Evolutionary conservation across 2,329 filamentous ascomycete genomes (phyloP).

Genomic region (Thielaviopsis euricoi): DNA sequence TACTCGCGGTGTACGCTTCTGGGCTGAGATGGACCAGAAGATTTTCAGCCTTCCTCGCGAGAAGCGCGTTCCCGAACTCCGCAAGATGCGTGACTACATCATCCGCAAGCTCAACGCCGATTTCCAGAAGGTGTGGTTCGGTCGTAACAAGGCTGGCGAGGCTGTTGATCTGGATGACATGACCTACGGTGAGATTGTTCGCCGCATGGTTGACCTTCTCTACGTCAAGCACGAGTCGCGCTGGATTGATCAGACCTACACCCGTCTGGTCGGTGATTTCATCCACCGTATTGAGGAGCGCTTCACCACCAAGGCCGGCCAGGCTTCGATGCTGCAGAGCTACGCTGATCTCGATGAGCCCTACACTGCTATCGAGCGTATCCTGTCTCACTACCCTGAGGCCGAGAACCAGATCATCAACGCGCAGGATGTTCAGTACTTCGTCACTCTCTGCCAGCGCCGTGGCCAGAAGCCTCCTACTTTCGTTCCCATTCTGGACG

Average conservation of each 20-base stretch:
- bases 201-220: constrained; percentile 75
- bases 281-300: constrained; percentile 95
- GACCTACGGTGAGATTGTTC: constrained; percentile 81
- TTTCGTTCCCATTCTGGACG: constrained; percentile 88
- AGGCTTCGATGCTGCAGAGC: constrained; percentile 72
- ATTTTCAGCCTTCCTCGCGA: constrained; percentile 95
- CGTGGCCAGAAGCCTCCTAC: constrained; percentile 91
- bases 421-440: constrained; percentile 95
- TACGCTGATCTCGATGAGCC: constrained; percentile 78
- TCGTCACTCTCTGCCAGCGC: constrained; percentile 80
- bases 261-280: constrained; percentile 78
- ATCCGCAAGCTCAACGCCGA: constrained; percentile 93
- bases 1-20: constrained; percentile 88
- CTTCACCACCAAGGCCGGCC: constrained; percentile 57
- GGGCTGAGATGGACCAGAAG: constrained; percentile 97
- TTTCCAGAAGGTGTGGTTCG: constrained; percentile 96
- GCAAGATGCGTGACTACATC: constrained; percentile 78
- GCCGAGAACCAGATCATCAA: constrained; percentile 86
- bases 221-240: constrained; percentile 80
- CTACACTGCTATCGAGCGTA: constrained; percentile 58
- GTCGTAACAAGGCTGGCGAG: constrained; percentile 62
- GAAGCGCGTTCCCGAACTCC: constrained; percentile 73
- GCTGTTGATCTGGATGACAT: constrained; percentile 85
- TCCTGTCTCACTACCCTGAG: constrained; percentile 71
- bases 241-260: constrained; percentile 80